phyloP scores from a whole-genome alignment of 176 grass and related monocot species.

The Chloris gayana region DNA sequence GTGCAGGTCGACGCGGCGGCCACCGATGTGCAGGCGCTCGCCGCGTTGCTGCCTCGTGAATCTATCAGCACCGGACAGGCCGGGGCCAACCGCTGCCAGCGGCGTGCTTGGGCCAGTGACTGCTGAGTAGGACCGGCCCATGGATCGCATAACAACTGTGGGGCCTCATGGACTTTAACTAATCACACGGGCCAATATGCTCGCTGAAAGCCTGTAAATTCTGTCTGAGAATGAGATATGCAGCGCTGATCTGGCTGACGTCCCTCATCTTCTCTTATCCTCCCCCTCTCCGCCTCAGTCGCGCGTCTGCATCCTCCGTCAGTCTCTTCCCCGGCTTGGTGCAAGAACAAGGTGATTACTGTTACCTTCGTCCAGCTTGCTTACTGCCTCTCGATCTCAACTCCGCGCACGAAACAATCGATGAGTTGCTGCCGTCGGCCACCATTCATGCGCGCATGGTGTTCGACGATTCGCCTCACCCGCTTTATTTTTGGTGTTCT shows the following conservation, averaged over 20 bases:
- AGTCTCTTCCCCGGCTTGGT: not conserved
- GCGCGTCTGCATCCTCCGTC: not conserved
- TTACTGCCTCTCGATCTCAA: not conserved
- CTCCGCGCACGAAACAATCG: not conserved
- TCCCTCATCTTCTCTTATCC: conserved; percentile 40
- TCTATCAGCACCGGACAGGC: too few relatives aligned
- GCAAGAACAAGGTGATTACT: conserved; percentile 34
- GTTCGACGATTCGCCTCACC: conserved; percentile 37
- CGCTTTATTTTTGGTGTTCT: not conserved
- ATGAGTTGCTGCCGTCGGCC: not conserved
- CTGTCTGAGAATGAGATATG: not conserved
- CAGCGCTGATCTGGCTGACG: not conserved
- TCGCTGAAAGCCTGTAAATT: not conserved
- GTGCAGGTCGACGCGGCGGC: too few relatives aligned
- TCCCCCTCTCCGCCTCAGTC: not conserved
- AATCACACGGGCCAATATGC: not conserved
- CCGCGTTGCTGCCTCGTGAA: too few relatives aligned
- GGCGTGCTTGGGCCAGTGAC: too few relatives aligned
- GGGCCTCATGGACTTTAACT: not conserved
- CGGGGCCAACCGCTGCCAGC: too few relatives aligned
- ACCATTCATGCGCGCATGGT: not conserved
- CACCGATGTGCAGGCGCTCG: too few relatives aligned
- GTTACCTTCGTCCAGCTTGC: not conserved
- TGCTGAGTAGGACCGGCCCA: not conserved
- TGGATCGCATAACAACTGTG: not conserved